These are phyloP conservation scores for Aspergillus clavatus DNA, from an alignment of 2,329 filamentous ascomycete genomes.

Conservation along the genomic window DNA sequence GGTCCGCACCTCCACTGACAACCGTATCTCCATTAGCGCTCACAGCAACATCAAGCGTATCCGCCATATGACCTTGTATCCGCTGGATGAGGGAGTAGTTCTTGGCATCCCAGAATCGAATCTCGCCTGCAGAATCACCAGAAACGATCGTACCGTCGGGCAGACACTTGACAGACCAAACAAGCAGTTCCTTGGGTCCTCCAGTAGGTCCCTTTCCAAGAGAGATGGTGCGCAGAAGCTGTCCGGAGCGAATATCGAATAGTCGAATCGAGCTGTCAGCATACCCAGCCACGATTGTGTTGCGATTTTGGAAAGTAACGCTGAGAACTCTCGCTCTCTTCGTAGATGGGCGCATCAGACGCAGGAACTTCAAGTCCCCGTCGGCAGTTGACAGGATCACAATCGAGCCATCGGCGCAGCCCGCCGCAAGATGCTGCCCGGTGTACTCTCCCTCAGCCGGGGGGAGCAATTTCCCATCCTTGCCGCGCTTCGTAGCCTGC, in stretches of 20 bases:
- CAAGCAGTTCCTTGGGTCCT: constrained; percentile 77
- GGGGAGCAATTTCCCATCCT: constrained; percentile 32
- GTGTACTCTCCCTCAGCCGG: constrained; percentile 38
- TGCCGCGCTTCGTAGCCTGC: constrained; percentile 35
- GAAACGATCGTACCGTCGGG: constrained; percentile 87
- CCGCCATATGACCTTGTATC: constrained; percentile 80
- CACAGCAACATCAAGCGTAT: constrained; percentile 81
- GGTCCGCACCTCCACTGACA: constrained; percentile 87
- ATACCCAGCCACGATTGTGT: constrained; percentile 81
- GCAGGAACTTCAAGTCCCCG: constrained; percentile 73
- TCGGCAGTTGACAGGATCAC: constrained; percentile 83
- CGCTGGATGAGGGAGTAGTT: constrained; percentile 85
- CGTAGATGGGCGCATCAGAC: constrained; percentile 68
- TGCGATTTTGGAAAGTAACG: constrained; percentile 79
- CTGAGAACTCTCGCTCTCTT: constrained; percentile 88
- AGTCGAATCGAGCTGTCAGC: constrained; percentile 94
- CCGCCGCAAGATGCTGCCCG: constrained; percentile 68
- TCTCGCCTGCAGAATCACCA: constrained; percentile 88
- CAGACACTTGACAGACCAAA: constrained; percentile 89
- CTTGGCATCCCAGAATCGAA: constrained; percentile 89
- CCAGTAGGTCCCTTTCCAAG: constrained; percentile 72
- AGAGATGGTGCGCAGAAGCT: constrained; percentile 74
- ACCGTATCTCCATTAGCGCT: constrained; percentile 77
- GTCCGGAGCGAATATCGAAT: constrained; percentile 77
- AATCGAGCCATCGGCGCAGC: constrained; percentile 86